phyloP scores from a whole-genome alignment of 1,139 yeast genomes.

The Geotrichum fermentans region DNA sequence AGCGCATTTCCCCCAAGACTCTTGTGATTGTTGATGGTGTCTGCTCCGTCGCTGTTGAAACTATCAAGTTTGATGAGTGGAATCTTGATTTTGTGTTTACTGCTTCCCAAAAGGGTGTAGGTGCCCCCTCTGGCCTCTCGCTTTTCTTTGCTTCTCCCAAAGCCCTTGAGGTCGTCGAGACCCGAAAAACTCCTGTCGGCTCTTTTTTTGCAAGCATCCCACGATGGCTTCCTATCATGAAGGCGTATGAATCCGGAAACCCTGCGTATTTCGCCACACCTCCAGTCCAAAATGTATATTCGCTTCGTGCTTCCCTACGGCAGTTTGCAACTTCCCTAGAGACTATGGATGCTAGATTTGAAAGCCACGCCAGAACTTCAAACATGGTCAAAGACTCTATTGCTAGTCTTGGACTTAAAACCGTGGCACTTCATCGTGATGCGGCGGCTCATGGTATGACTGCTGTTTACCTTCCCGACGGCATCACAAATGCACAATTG shows the following conservation, averaged over 20 bases:
- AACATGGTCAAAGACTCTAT: conserved; percentile 57
- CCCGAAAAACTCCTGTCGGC: conserved; percentile 49
- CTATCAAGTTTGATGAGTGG: conserved; percentile 83
- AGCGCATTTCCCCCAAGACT: conserved; percentile 68
- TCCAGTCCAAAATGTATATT: conserved; percentile 79
- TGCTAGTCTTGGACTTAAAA: conserved; percentile 55
- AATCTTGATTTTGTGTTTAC: conserved; percentile 82
- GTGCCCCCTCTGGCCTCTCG: conserved; percentile 89
- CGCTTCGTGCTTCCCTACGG: conserved; percentile 70
- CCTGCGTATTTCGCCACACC: conserved; percentile 94
- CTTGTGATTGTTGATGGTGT: conserved; percentile 88
- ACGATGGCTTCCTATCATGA: conserved; percentile 87
- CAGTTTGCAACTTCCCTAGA: conserved; percentile 56
- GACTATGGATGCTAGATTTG: conserved; percentile 58
- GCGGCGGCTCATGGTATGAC: conserved; percentile 85
- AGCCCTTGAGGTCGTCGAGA: conserved; percentile 59
- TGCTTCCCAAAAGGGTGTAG: conserved; percentile 94
- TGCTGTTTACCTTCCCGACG: conserved; percentile 80
- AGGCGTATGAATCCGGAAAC: conserved; percentile 74
- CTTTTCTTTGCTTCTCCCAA: conserved; percentile 71
- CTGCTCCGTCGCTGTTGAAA: conserved; percentile 88
- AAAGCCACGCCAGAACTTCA: conserved; percentile 59
- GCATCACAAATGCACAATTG: conserved; percentile 62
- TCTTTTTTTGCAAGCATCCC: conserved; percentile 71
- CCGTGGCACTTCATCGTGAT: conserved; percentile 55